Evolutionary conservation across 805 yeast genomes (phyloP), one percentile per base, ranked within the genome.

Genomic region (Ogataea nonfermentans): DNA sequence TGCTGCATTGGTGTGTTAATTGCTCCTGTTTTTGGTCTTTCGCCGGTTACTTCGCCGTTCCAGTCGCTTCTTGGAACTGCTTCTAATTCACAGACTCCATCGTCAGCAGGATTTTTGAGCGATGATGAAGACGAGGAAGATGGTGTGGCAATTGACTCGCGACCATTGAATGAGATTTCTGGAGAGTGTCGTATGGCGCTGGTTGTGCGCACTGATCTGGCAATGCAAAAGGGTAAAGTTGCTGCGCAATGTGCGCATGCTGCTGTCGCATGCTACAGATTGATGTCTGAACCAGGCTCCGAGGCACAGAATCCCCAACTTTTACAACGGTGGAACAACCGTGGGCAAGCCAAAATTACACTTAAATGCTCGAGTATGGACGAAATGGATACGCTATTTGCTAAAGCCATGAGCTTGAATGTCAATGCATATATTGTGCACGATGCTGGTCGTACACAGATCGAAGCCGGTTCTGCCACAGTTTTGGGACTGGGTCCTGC

Each of bases 161-260:
- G 67, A 0, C 62, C 75, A 1, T 63, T 85, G 47, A 83, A 83
- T 51, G 79, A 74, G 12, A 64, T 84, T 2, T 84, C 84, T 1
- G 95, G 93, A 1, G 93, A 84, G 58, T 86, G 83, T 9, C 68
- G 84, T 53, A 84, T 91, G 96, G 89, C 93, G 0, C 67, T 93
- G 17, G 79, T 89, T 3, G 88, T 93, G 4, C 78, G 99, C 44
- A 84, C 82, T 20, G 99, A 93, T 59, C 67, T 93, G 45, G 81
- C 79, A 29, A 93, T 93, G 98, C 79, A 84, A 23, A 88, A 87
- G 63, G 99, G 99, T 15, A 93, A 93, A 59, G 82, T 86, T 2
- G 97, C 98, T 4, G 99, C 99, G 5, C 99, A 93, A 59, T 91
- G 98, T 62, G 82, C 89, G 26, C 99, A 93, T 66, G 99, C 99